Base-by-base conservation (phyloP, 2,329 filamentous ascomycete genomes). In the Pseudogymnoascus sp. region DNA sequence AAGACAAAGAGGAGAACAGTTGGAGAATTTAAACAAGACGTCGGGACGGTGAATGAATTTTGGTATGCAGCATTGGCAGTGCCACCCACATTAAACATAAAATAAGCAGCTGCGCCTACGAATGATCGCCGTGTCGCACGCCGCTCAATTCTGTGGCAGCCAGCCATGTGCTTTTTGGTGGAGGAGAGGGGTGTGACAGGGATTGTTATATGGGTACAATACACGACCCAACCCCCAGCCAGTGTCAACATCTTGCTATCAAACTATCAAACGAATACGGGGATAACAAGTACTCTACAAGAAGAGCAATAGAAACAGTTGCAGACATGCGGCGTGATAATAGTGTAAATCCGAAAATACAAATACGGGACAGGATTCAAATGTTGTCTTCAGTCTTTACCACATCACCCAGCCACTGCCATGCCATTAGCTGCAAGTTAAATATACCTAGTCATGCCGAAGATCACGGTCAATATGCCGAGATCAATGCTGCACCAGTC, bases 91-190 rank as follows among this genome's bases (percentile, higher is more conserved):
- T 43, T 43, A 43, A 43, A 43, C 47, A 54, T 54, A 54, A 54
- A 54, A 54, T 54, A 54, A 54, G 28, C 28, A 54, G 28, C 9
- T 54, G 47, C 28, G 20, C 39, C 39, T n/a, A 25, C 39, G 39
- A 43, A 43, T 54, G 47, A 54, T 54, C 47, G 47, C 28, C 47
- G 47, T 54, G 47, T 54, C 28, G 47, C 28, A 54, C 47, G 47
- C 28, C 47, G 28, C 28, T 54, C 47, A 54, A 54, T 54, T 54
- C 28, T 54, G 16, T 54, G 47, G 28, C 47, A 54, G 28, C 47
- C 47, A 54, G 47, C 47, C 47, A 35, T 54, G 47, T 54, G 28
- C 47, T 20, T 35, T 54, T 18, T 35, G 47, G 47, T 7, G n/a
- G n/a, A 50, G 43, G 25, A 18, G 47, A 54, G 30, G n/a, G 30